Percentiles rank a stretch among this genome's conserved stretches.
Conservation (phyloP, 306 rosid species). For the Comarum palustre region DNA sequence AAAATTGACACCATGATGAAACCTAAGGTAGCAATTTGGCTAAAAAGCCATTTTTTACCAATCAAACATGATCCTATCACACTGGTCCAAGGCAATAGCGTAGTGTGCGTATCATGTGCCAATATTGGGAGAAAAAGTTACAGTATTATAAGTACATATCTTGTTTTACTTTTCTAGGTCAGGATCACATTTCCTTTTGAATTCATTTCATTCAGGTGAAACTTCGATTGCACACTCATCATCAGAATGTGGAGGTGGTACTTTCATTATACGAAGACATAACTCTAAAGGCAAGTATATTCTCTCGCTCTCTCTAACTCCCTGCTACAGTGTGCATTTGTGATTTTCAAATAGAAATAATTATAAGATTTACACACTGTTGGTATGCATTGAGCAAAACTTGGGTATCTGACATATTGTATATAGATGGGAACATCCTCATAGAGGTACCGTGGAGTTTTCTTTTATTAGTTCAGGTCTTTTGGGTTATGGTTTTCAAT, state of each 20-base stretch:
- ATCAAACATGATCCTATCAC: not conserved
- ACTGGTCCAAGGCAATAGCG: not conserved
- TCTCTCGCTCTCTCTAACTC: constrained; percentile 5
- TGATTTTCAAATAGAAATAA: not conserved
- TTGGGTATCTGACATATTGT: not conserved
- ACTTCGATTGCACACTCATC: constrained; percentile 79
- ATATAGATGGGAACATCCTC: not conserved
- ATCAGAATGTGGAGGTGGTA: constrained; percentile 82
- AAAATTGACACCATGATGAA: no score
- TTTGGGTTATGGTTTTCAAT: not conserved
- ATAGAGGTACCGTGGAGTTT: not conserved
- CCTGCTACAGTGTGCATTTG: not conserved
- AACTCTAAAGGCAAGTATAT: constrained; percentile 55
- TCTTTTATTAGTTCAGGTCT: not conserved
- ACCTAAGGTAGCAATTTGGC: no score
- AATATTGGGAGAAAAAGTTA: not conserved
- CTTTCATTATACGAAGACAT: constrained; percentile 67
- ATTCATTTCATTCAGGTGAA: constrained; percentile 55
- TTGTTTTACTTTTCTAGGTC: not conserved
- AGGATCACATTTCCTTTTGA: constrained; percentile 10
- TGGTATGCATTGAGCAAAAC: not conserved
- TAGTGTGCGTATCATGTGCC: not conserved
- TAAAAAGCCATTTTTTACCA: not conserved
- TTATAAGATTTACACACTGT: not conserved
- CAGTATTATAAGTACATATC: not conserved